phyloP scores from a whole-genome alignment of 2,329 filamentous ascomycete species.

The Aspergillus novofumigatus region DNA sequence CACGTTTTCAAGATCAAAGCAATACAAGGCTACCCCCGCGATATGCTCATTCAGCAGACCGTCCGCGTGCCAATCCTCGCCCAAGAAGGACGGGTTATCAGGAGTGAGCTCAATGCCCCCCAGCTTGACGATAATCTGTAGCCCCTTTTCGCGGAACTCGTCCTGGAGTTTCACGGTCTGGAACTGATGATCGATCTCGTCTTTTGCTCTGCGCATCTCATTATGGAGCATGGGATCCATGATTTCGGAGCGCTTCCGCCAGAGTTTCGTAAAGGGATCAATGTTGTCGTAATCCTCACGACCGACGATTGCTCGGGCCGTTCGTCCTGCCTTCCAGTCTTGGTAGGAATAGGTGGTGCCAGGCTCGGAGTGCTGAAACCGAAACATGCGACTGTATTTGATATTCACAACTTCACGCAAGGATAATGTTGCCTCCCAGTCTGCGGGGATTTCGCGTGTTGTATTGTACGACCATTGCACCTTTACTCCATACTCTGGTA shows the following conservation, averaged over 20 bases:
- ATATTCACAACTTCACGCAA: not conserved
- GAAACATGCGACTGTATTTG: conserved; percentile 4
- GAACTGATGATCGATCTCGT: conserved; percentile 7
- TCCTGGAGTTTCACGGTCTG: conserved; percentile 12
- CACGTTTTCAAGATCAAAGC: conserved; percentile 8
- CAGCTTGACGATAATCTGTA: conserved; percentile 10
- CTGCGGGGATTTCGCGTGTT: conserved; percentile 2
- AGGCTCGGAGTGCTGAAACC: conserved; percentile 12
- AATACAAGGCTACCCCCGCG: conserved; percentile 1
- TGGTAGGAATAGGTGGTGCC: conserved; percentile 10
- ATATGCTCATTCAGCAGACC: conserved; percentile 10
- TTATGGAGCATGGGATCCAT: not conserved
- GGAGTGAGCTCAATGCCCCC: conserved; percentile 9
- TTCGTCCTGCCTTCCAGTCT: conserved; percentile 12
- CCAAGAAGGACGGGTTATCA: conserved; percentile 4
- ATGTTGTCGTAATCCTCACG: not conserved
- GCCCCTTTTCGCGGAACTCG: conserved; percentile 10
- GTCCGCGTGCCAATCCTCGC: conserved; percentile 10
- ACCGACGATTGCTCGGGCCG: conserved; percentile 6
- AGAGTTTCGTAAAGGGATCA: not conserved
- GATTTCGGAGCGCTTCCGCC: not conserved
- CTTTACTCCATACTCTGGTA: conserved; percentile 7
- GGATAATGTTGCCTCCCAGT: conserved; percentile 3
- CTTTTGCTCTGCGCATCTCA: not conserved
- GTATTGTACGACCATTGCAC: conserved; percentile 2